These are phyloP conservation scores for Pyrenopolyporus hunteri DNA, from an alignment of 495 filamentous ascomycete species.

Conservation along the genomic window DNA sequence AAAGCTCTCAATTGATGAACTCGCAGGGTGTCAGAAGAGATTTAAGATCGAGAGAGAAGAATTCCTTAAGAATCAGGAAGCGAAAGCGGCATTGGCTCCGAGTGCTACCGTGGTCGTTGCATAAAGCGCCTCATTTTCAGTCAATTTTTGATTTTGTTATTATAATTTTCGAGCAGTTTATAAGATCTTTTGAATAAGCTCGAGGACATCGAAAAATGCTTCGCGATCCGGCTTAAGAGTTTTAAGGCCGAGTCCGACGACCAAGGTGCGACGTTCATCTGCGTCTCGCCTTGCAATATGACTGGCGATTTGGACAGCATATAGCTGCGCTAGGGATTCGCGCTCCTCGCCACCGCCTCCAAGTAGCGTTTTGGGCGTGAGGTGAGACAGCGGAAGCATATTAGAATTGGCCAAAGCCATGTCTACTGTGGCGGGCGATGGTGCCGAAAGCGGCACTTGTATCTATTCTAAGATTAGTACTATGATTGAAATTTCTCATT, in stretches of 20 bases:
- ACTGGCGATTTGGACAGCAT: constrained; percentile 86
- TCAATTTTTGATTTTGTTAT: neutral
- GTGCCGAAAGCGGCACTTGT: constrained; percentile 80
- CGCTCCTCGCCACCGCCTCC: constrained; percentile 81
- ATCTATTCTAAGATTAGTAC: constrained; percentile 59
- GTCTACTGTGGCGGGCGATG: constrained; percentile 64
- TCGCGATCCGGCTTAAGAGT: constrained; percentile 67
- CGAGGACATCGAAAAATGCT: constrained; percentile 81
- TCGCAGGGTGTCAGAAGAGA: constrained; percentile 50
- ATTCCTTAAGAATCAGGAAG: constrained; percentile 40
- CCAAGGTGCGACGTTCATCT: constrained; percentile 76
- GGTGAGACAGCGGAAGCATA: constrained; percentile 73
- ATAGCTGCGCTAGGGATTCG: constrained; percentile 83
- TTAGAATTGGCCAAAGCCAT: constrained; percentile 59
- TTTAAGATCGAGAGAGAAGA: constrained; percentile 46
- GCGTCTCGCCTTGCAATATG: constrained; percentile 73
- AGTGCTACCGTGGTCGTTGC: constrained; percentile 45
- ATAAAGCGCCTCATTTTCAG: constrained; percentile 1
- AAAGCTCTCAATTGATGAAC: constrained; percentile 1
- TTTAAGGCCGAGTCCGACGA: constrained; percentile 81
- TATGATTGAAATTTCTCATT: neutral
- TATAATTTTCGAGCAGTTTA: constrained; percentile 26
- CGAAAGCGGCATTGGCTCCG: constrained; percentile 36
- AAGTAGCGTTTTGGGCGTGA: constrained; percentile 87
- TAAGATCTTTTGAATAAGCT: constrained; percentile 70